Evolutionary conservation across 1,139 yeast species (phyloP), one percentile per base, ranked within the genome.

Genomic region (Protomyces inouyei): DNA sequence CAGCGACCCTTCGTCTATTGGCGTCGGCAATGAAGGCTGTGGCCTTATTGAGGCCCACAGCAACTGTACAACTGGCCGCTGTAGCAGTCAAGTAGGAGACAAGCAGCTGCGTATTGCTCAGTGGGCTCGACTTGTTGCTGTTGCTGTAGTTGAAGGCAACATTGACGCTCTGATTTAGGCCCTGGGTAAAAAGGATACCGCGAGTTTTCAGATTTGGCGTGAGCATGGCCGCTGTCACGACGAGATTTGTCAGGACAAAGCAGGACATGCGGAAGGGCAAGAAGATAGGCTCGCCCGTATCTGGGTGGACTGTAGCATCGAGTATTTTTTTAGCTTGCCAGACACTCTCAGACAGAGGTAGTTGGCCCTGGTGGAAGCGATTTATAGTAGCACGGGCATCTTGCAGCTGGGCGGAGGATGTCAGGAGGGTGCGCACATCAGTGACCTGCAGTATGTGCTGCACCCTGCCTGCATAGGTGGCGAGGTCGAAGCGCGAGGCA

Each of bases 221-320:
- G 72, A 93, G 82, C 98, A 93, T 93, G 70, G 98, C 98, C 2
- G 89, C 92, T 12, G 98, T 93, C 60, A 93, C 98, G 32, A 93
- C 93, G 76, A 93, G 78, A 76, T 93, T 93, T 14, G 97, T 89
- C 66, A 93, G 79, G 23, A 93, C 98, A 78, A 95, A 90, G 43
- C 95, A 87, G 21, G 97, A 91, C 98, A 93, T 93, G 76, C 98
- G 83, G 77, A 93, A 93, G 2, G 98, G 98, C 66, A 93, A 79
- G 51, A 89, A 73, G 9, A 93, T 97, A 2, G 95, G 87, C 72
- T 89, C 93, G 0, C 98, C 97, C 2, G 95, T 93, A 74, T 93
- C 71, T 12, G 71, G 71, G 53, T 70, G 71, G 28, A 70, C 61
- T 2, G 71, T 67, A 23, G 71, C 68, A 63, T 70, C 71, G 14